Percentiles rank a stretch among this genome's conserved stretches.
Evolutionary conservation across 2,329 filamentous ascomycete species (phyloP).

Genomic region (Samsoniella hepiali): DNA sequence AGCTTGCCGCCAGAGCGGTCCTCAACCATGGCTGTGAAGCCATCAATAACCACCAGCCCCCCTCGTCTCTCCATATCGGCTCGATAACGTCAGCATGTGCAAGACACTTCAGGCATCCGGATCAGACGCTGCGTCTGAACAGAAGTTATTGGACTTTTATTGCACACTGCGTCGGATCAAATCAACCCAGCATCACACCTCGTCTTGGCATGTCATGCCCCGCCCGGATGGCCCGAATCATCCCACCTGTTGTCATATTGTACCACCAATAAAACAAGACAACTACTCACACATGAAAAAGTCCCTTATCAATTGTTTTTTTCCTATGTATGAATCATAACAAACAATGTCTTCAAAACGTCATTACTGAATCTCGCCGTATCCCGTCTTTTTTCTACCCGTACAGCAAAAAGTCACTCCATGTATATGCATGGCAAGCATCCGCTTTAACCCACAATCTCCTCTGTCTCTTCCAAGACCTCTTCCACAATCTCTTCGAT

Average conservation of each 20-base stretch:
- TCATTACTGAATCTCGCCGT: conserved; percentile 35
- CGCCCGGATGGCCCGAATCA: neutral
- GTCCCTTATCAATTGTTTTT: neutral
- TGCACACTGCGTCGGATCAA: too few relatives aligned
- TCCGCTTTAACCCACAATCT: conserved; percentile 49
- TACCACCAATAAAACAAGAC: neutral
- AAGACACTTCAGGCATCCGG: too few relatives aligned
- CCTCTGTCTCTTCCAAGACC: conserved; percentile 81
- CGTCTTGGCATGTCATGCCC: neutral
- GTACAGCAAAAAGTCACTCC: conserved; percentile 28
- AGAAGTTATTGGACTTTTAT: too few relatives aligned
- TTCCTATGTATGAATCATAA: conserved; percentile 14
- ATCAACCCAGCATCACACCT: neutral
- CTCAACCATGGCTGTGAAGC: neutral
- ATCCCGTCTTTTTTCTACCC: conserved; percentile 31
- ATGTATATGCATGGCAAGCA: conserved; percentile 7
- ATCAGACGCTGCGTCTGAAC: too few relatives aligned
- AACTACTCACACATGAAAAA: neutral
- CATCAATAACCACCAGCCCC: neutral
- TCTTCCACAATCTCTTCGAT: conserved; percentile 90
- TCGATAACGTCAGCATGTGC: too few relatives aligned
- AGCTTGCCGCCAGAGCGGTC: neutral
- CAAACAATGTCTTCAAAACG: conserved; percentile 21
- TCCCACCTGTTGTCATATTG: neutral
- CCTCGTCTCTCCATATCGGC: neutral